These are phyloP conservation scores for Beauveria caledonica DNA, from an alignment of 2,329 filamentous ascomycete species.

Conservation along the genomic window DNA sequence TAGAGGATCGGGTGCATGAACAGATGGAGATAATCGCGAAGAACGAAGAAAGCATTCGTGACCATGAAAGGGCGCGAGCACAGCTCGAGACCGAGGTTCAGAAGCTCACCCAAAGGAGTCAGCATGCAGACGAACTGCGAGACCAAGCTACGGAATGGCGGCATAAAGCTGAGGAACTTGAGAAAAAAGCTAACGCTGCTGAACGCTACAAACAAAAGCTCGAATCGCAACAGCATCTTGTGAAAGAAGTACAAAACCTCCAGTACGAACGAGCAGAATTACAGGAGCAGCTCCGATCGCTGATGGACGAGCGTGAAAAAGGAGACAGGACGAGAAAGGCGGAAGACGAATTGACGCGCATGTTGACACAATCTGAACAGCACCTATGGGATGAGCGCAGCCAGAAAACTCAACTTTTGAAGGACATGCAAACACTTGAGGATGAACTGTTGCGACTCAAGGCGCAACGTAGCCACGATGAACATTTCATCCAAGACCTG, in stretches of 20 bases:
- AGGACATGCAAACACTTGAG: conserved; percentile 36
- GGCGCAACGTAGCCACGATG: conserved; percentile 40
- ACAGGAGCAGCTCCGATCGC: conserved; percentile 36
- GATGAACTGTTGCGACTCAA: conserved; percentile 40
- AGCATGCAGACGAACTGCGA: conserved; percentile 42
- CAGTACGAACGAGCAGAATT: conserved; percentile 47
- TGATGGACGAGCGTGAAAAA: conserved; percentile 28
- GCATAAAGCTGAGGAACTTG: conserved; percentile 48
- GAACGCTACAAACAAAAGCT: conserved; percentile 57
- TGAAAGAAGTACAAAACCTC: conserved; percentile 47
- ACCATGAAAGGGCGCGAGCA: conserved; percentile 29
- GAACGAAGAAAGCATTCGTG: conserved; percentile 48
- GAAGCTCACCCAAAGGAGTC: conserved; percentile 36
- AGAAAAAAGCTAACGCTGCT: conserved; percentile 55
- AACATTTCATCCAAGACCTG: conserved; percentile 48
- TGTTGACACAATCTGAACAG: conserved; percentile 34
- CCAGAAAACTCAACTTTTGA: conserved; percentile 38
- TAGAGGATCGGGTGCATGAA: conserved; percentile 52
- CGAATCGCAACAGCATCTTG: conserved; percentile 45
- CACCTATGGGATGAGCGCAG: conserved; percentile 35
- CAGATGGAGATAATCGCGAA: conserved; percentile 62
- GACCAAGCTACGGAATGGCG: conserved; percentile 54
- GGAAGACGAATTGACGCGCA: conserved; percentile 32
- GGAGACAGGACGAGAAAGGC: conserved; percentile 27
- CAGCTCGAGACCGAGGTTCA: conserved; percentile 51